A percentile compares a stretch with the other conserved stretches of the same genome.
Evolutionary conservation across 108 stramenopile genomes (phyloP).

Genomic region (Nannochloropsis salina): DNA sequence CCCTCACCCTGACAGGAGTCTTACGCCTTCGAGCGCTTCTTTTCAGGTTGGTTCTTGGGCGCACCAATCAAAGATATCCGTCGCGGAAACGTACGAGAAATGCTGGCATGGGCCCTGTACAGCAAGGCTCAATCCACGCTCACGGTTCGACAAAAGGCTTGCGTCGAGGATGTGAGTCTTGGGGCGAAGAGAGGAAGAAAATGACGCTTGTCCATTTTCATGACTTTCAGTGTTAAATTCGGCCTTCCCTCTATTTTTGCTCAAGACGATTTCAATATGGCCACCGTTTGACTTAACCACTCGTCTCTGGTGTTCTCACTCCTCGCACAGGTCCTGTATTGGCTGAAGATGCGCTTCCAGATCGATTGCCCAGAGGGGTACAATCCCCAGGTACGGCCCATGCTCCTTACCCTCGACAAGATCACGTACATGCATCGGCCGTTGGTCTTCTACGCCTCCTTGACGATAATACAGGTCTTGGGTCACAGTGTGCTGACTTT

Average conservation of each 20-base stretch:
- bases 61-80: neutral
- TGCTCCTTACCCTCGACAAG: constrained; percentile 21
- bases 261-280: neutral
- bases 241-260: neutral
- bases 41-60: constrained; percentile 7
- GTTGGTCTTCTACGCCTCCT: constrained; percentile 24
- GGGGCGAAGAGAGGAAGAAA: neutral
- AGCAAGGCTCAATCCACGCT: neutral
- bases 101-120: constrained; percentile 12
- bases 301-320: neutral
- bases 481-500: neutral
- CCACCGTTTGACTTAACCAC: too few species aligned
- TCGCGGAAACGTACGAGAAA: neutral
- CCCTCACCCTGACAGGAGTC: neutral
- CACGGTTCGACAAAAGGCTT: neutral
- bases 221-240: neutral
- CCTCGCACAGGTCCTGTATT: neutral
- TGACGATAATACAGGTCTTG: neutral
- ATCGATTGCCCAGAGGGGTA: constrained; percentile 11
- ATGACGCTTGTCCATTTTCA: neutral
- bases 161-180: neutral
- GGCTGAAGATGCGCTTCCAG: constrained; percentile 14
- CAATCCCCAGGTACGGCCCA: constrained; percentile 27
- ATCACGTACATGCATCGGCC: constrained; percentile 33
- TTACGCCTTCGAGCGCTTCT: neutral